Conservation (phyloP, 768 basidiomycete genomes). For the Suillus sp. region DNA sequence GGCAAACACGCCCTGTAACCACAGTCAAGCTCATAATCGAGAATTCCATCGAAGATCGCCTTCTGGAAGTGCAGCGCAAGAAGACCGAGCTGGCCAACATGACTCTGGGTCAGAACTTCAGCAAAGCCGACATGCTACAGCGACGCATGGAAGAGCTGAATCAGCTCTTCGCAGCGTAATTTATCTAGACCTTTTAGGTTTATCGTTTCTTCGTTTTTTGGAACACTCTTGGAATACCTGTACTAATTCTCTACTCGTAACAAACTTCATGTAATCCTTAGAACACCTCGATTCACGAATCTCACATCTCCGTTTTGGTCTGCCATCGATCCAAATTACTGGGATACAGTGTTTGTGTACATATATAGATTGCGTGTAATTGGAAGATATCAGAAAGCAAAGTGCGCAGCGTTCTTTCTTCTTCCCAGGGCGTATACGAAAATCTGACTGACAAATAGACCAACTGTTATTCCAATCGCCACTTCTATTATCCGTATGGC, state of each 20-base stretch:
- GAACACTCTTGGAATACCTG: constrained; percentile 20
- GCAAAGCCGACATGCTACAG: constrained; percentile 84
- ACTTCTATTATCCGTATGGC: constrained; percentile 84
- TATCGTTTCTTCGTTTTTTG: constrained; percentile 18
- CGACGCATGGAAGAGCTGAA: constrained; percentile 88
- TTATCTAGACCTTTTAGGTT: constrained; percentile 26
- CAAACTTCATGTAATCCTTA: constrained; percentile 34
- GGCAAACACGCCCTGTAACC: constrained; percentile 89
- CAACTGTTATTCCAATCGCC: constrained; percentile 83
- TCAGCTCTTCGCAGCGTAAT: constrained; percentile 64
- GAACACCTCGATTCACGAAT: constrained; percentile 15
- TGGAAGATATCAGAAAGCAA: constrained; percentile 58
- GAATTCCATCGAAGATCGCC: constrained; percentile 89
- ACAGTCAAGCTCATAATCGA: constrained; percentile 94
- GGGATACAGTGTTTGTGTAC: constrained; percentile 1
- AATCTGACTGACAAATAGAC: constrained; percentile 80
- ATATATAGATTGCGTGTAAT: constrained; percentile 5
- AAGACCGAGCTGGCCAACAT: constrained; percentile 94
- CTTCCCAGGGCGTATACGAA: constrained; percentile 73
- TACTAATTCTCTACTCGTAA: constrained; percentile 35
- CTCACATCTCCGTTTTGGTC: not conserved
- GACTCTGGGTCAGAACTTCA: constrained; percentile 85
- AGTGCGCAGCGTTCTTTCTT: constrained; percentile 71
- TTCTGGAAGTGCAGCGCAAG: constrained; percentile 92
- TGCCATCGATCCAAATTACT: constrained; percentile 7